Evolutionary conservation across 2,329 filamentous ascomycete genomes (phyloP), one percentile per base, ranked within the genome.

Genomic region (Cercospora sesami): DNA sequence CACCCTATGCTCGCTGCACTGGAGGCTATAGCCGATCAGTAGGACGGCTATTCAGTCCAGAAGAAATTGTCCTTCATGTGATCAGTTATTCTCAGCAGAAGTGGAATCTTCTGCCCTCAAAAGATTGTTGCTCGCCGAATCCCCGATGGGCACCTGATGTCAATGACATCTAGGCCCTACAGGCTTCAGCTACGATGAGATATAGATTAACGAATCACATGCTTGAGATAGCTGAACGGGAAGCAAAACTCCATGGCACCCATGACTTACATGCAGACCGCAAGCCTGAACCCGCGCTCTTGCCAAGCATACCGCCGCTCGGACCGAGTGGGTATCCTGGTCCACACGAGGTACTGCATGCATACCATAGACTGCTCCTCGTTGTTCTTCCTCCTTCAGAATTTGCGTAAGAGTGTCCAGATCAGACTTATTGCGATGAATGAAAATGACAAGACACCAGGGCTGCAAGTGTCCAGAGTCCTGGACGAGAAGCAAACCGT

Each of bases 261-360:
- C 48, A 53, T 53, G 48, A 21, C 55, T n/a, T n/a, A 16, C 16
- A 6, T 58, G 28, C 55, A 58, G 28, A 12, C 23, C n/a, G 23
- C 53, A 33, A 7, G 14, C 31, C 55, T 33, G 55, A 2, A 2
- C 5, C 55, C 28, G 28, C n/a, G 12, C 16, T 18, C 55, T 57
- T 18, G 30, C 45, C 31, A 36, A 63, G 21, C 12, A 58, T 58
- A 58, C 55, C 33, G 48, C 63, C 63, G 63, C 33, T 42, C 63
- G 53, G 63, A 60, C 63, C 63, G 53, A 65, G 53, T 65, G 63
- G 63, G 53, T n/a, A 45, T 10, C 21, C 55, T 18, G 33, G 55
- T 31, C 31, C 23, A 57, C 55, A 65, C 33, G 36, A 42, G 53
- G 48, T 65, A 26, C 2, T 16, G 21, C 26, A 26, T 55, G 14